phyloP scores from a whole-genome alignment of 306 rosid species.

The Clitoria ternatea region DNA sequence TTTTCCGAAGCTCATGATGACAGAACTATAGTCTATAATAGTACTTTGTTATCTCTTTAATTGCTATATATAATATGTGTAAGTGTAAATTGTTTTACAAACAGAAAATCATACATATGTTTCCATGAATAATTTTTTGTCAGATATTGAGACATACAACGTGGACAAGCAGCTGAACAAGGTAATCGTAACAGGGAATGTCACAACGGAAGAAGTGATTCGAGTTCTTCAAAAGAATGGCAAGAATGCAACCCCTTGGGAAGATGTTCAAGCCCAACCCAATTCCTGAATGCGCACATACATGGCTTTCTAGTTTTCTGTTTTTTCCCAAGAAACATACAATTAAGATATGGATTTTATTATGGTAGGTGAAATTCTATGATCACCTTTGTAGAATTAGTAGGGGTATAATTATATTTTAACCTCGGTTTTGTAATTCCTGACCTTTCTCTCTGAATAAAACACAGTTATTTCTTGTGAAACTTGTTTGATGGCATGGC shows the following conservation, averaged over 20 bases:
- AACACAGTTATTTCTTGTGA: too few species aligned
- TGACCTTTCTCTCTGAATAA: background rate
- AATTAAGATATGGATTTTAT: too few species aligned
- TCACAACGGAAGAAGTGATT: slow-evolving; percentile 61
- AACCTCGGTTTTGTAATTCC: slow-evolving; percentile 9
- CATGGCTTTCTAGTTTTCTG: background rate
- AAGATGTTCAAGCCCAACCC: slow-evolving; percentile 23
- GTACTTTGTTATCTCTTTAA: background rate
- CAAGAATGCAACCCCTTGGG: slow-evolving; percentile 61
- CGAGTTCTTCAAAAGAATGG: slow-evolving; percentile 63
- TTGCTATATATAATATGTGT: too few species aligned
- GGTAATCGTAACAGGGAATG: slow-evolving; percentile 71
- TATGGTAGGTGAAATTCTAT: background rate
- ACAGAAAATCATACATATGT: background rate
- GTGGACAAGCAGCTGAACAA: slow-evolving; percentile 65
- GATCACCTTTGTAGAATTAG: background rate
- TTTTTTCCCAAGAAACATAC: background rate
- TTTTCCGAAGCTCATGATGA: background rate
- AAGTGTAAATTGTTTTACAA: background rate
- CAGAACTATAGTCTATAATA: background rate
- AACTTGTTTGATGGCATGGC: too few species aligned
- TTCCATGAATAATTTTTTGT: background rate
- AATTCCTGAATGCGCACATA: slow-evolving; percentile 16
- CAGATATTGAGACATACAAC: slow-evolving; percentile 80
- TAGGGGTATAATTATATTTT: background rate